phyloP scores from a whole-genome alignment of 208 protist species.

The Leishmania martiniquensis region DNA sequence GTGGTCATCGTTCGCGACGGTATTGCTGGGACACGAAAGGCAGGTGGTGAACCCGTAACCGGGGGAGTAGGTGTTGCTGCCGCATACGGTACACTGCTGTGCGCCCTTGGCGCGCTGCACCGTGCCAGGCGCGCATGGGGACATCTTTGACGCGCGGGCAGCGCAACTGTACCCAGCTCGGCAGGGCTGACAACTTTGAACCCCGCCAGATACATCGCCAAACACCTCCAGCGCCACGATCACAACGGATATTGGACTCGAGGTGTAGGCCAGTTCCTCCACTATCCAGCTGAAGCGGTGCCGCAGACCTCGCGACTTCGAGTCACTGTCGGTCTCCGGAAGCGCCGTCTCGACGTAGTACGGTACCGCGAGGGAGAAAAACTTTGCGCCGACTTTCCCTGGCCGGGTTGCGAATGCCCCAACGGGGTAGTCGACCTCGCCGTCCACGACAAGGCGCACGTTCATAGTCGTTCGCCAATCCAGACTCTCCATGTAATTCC shows the following conservation, averaged over 20 bases:
- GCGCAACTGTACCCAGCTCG: constrained; percentile 12
- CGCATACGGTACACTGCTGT: not conserved
- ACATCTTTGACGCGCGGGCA: not conserved
- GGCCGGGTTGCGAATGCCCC: not conserved
- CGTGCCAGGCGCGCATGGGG: not conserved
- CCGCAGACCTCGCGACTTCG: not conserved
- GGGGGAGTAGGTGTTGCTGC: constrained; percentile 1
- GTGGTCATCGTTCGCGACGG: not conserved
- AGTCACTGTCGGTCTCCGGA: not conserved
- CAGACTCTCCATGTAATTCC: not conserved
- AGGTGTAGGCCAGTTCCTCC: not conserved
- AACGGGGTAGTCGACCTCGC: not conserved
- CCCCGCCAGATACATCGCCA: constrained; percentile 17
- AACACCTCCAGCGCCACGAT: constrained; percentile 14
- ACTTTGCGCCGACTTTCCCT: not conserved
- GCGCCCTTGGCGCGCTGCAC: not conserved
- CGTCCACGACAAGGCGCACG: not conserved
- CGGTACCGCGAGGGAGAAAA: not conserved
- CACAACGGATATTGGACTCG: not conserved
- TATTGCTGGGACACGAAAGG: not conserved
- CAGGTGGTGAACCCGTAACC: constrained; percentile 15
- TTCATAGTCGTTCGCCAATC: not conserved
- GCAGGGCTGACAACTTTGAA: constrained; percentile 10
- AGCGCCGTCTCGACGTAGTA: not conserved
- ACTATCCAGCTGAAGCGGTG: constrained; percentile 6